These are phyloP conservation scores for Malus hybrid DNA, from an alignment of 331 rosid genomes.

Conservation along the genomic window DNA sequence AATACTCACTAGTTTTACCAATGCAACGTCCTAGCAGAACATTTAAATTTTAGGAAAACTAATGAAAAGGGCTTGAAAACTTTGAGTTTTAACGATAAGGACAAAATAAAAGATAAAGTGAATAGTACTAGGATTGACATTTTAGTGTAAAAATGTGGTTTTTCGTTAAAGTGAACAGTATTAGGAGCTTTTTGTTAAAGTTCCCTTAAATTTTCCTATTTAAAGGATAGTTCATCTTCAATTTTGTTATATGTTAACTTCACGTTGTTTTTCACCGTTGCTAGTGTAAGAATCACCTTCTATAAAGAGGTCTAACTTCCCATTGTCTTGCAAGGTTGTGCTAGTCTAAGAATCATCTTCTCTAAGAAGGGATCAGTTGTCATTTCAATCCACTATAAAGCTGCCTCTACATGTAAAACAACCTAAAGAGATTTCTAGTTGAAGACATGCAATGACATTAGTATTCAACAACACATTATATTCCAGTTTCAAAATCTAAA, in stretches of 20 bases:
- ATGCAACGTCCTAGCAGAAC: neutral
- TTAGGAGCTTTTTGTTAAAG: too few species aligned
- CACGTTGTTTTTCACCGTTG: neutral
- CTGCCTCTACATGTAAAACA: neutral
- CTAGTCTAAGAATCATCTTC: neutral
- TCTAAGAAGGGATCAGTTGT: neutral
- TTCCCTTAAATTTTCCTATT: neutral
- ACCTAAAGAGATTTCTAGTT: neutral
- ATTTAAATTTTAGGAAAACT: neutral
- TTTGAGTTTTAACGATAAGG: too few species aligned
- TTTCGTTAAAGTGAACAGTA: too few species aligned
- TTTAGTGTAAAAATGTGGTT: too few species aligned
- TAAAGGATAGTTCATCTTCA: neutral
- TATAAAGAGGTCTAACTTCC: neutral
- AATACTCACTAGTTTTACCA: neutral
- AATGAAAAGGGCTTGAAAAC: too few species aligned
- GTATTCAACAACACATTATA: neutral
- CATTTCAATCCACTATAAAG: neutral
- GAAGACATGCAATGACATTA: neutral
- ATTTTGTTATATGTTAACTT: neutral
- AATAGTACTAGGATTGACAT: too few species aligned
- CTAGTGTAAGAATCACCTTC: neutral
- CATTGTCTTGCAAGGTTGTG: neutral
- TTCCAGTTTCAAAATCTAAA: neutral
- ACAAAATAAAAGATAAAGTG: too few species aligned